Evolutionary conservation across 2,329 filamentous ascomycete species (phyloP), one percentile per base, ranked within the genome.

Genomic region (Epichloe elymi): DNA sequence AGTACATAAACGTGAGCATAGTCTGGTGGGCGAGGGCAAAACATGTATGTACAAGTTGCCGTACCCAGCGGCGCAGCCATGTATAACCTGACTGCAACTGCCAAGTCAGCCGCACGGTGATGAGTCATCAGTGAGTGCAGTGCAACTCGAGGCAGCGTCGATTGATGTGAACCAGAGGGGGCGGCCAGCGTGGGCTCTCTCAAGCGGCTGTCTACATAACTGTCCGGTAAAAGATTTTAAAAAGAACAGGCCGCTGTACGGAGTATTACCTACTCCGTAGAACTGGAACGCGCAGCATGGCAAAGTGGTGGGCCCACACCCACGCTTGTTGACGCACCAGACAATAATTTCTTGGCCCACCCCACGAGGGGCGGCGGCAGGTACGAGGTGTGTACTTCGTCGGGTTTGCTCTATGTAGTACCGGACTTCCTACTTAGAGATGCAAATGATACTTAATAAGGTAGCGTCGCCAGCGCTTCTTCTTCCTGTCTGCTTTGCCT

Each of bases 371-470:
- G 47, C 51, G 46, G 50, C 48, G 51, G 46, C 49, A 53, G 53
- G 54, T 51, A 53, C 55, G 51, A 56, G 55, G 48, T 35, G 55
- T 55, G 51, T 51, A 53, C 47, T 51, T 45, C 23, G 30, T 38
- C 44, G 20, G 20, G 36, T 47, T 40, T 49, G 48, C 46, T 50
- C 42, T 50, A 7, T 26, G 23, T 26, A 43, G 46, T 43, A 52
- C 48, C 19, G 50, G 39, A 26, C 41, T 23, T 35, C 15, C n/a
- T 19, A 30, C 35, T 17, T 17, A 14, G 14, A 42, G 42, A 40
- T 50, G 46, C 30, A 46, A 46, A 46, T 41, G 10, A 42, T 55
- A 54, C 55, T 56, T 55, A 56, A 56, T n/a, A 49, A 39, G 53
- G 48, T 14, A 51, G 46, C 40, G 41, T 39, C 46, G 51, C 53